These are phyloP conservation scores for Ogataea salicorniae DNA, from an alignment of 805 yeast genomes.

Conservation along the genomic window DNA sequence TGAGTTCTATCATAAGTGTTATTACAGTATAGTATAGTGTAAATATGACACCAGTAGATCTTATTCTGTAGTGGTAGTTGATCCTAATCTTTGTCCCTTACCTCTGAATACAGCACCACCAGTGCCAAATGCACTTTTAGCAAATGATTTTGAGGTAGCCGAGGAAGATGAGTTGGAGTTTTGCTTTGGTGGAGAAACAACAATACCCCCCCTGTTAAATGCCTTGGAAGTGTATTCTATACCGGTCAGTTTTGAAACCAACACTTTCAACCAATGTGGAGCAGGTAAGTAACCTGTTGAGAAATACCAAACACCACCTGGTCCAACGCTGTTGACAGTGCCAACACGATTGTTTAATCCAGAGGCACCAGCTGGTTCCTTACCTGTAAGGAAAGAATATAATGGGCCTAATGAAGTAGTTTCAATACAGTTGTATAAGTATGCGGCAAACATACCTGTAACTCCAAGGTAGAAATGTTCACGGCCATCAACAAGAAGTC, in stretches of 20 bases:
- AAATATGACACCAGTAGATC: too few relatives aligned
- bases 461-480: conserved; percentile 36
- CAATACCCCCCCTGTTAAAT: conserved; percentile 23
- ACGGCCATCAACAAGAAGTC: conserved; percentile 42
- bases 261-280: conserved; percentile 39
- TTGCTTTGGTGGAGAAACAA: conserved; percentile 10
- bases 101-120: conserved; percentile 28
- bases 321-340: conserved; percentile 20
- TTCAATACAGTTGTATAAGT: conserved; percentile 57
- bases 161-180: conserved; percentile 11
- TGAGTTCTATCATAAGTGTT: neutral
- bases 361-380: conserved; percentile 16
- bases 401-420: conserved; percentile 50
- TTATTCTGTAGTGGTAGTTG: conserved; percentile 1
- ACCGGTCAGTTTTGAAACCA: conserved; percentile 28
- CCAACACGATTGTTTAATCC: conserved; percentile 27
- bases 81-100: conserved; percentile 36
- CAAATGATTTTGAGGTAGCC: neutral
- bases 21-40: too few relatives aligned
- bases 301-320: conserved; percentile 33
- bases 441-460: conserved; percentile 52
- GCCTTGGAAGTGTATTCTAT: conserved; percentile 27
- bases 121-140: conserved; percentile 6
- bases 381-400: conserved; percentile 27
- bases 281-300: conserved; percentile 54